phyloP scores from a whole-genome alignment of 495 filamentous ascomycete species.

The Tuber indicum region DNA sequence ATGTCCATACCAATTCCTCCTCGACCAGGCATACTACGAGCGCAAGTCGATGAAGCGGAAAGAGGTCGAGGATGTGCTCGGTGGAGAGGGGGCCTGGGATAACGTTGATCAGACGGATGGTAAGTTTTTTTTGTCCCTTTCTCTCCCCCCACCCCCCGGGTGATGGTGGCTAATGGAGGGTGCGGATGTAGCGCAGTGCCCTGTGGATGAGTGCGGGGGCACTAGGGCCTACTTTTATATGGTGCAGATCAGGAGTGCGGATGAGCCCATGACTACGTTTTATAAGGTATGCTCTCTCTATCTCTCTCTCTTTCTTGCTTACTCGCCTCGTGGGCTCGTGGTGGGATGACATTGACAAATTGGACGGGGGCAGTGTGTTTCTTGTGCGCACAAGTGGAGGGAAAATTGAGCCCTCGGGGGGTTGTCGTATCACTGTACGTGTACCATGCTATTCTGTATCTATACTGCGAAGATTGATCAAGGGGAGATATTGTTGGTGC shows the following conservation, averaged over 20 bases:
- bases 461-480: neutral
- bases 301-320: slow-evolving; percentile 9
- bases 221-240: slow-evolving; percentile 84
- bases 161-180: slow-evolving; percentile 6
- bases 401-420: slow-evolving; percentile 46
- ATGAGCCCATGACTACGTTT: slow-evolving; percentile 97
- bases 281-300: slow-evolving; percentile 61
- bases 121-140: slow-evolving; percentile 43
- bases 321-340: neutral
- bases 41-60: slow-evolving; percentile 66
- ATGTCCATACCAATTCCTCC: slow-evolving; percentile 79
- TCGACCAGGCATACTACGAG: slow-evolving; percentile 67
- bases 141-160: neutral
- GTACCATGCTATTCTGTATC: neutral
- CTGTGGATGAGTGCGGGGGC: slow-evolving; percentile 65
- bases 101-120: slow-evolving; percentile 75
- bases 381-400: slow-evolving; percentile 54
- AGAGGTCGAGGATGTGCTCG: slow-evolving; percentile 86
- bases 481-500: neutral
- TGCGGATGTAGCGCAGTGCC: slow-evolving; percentile 59
- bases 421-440: neutral
- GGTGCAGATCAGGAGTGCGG: slow-evolving; percentile 94
- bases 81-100: slow-evolving; percentile 76
- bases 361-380: slow-evolving; percentile 49
- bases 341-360: slow-evolving; percentile 8